Evolutionary conservation across 1,284 basidiomycete species (phyloP).

Genomic region (Puccinia polysora): DNA sequence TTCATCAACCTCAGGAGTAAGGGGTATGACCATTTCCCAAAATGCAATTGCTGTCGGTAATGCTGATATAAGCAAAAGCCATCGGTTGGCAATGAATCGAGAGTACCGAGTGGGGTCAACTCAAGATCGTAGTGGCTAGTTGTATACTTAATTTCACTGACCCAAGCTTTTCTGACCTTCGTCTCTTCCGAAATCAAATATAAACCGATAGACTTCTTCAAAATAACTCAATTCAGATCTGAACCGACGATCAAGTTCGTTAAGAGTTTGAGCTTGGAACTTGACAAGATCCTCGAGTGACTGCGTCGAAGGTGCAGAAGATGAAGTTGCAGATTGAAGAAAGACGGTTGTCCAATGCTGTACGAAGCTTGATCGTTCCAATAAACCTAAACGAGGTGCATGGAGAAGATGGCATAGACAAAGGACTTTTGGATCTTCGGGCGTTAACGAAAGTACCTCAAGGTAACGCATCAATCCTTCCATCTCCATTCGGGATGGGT

Average conservation of each 20-base stretch:
- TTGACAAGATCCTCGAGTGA: slow-evolving; percentile 5
- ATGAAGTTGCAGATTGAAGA: background rate
- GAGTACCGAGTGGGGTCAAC: background rate
- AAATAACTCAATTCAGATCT: slow-evolving; percentile 32
- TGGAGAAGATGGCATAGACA: slow-evolving; percentile 34
- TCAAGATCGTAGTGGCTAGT: background rate
- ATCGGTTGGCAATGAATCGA: background rate
- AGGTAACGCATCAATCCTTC: slow-evolving; percentile 37
- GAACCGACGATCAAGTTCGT: slow-evolving; percentile 17
- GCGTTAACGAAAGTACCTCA: slow-evolving; percentile 9
- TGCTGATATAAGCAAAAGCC: slow-evolving; percentile 11
- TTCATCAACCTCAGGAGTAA: slow-evolving; percentile 15
- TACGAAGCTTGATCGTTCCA: slow-evolving; percentile 15
- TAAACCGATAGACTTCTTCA: slow-evolving; percentile 39
- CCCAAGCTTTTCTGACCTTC: slow-evolving; percentile 44
- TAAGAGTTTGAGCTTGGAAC: slow-evolving; percentile 21
- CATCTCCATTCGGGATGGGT: slow-evolving; percentile 33
- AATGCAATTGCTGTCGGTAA: slow-evolving; percentile 37
- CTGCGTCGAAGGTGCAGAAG: background rate
- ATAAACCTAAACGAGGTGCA: slow-evolving; percentile 26
- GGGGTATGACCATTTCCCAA: slow-evolving; percentile 34
- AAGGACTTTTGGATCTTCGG: slow-evolving; percentile 40
- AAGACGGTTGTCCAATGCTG: slow-evolving; percentile 20
- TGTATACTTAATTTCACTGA: background rate
- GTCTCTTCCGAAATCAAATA: slow-evolving; percentile 42